A percentile compares a stretch with the other conserved stretches of the same genome.
phyloP scores from a whole-genome alignment of 768 basidiomycete species.

The Candolleomyces aberdarensis region DNA sequence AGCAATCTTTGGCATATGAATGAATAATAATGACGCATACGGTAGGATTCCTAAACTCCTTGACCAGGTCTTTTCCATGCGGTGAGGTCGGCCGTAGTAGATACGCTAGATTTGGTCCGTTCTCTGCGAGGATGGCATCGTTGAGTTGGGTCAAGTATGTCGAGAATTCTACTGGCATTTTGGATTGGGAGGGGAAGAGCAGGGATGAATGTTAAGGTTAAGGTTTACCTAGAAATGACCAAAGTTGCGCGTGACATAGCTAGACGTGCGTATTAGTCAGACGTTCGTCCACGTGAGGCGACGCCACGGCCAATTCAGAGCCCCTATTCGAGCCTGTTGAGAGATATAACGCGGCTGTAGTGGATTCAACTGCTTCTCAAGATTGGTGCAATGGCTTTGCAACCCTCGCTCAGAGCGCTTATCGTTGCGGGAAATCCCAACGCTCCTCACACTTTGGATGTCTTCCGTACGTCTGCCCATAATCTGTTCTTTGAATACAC shows the following conservation, averaged over 20 bases:
- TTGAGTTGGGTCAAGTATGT: constrained; percentile 58
- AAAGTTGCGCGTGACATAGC: not conserved
- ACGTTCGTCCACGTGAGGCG: not conserved
- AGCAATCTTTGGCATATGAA: not conserved
- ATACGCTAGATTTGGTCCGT: constrained; percentile 69
- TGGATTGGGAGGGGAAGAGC: not conserved
- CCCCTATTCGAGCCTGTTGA: not conserved
- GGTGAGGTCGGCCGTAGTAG: constrained; percentile 74
- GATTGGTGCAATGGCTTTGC: constrained; percentile 60
- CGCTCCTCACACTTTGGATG: constrained; percentile 76
- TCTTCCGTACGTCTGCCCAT: constrained; percentile 55
- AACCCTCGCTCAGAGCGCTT: constrained; percentile 67
- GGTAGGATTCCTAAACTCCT: constrained; percentile 62
- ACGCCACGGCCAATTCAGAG: not conserved
- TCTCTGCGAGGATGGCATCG: constrained; percentile 57
- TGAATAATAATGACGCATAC: constrained; percentile 19
- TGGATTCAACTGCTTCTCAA: too few relatives aligned
- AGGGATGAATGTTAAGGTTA: not conserved
- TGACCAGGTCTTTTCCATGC: constrained; percentile 73
- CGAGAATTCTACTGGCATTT: constrained; percentile 54
- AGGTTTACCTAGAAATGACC: not conserved
- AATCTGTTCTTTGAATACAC: not conserved
- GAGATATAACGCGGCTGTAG: not conserved
- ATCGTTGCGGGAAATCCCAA: constrained; percentile 55
- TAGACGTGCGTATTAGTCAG: too few relatives aligned